Conservation (phyloP, 1,284 basidiomycete species). For the Schizophyllum amplum region DNA sequence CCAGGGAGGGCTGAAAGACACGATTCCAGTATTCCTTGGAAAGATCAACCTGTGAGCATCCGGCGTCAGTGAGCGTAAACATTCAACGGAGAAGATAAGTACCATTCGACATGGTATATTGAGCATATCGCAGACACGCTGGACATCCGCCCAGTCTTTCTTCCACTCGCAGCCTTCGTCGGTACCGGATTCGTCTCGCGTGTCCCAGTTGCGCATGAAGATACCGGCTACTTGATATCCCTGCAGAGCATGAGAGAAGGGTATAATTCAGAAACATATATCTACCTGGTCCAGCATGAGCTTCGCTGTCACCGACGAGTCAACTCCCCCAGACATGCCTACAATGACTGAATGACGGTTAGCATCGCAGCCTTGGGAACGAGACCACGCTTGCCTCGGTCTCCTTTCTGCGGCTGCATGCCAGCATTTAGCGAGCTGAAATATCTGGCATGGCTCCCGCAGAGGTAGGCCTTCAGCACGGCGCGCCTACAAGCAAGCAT, state of each 20-base stretch:
- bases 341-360: slow-evolving; percentile 53
- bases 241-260: slow-evolving; percentile 24
- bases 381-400: slow-evolving; percentile 34
- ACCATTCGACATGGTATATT: slow-evolving; percentile 68
- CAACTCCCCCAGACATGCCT: slow-evolving; percentile 95
- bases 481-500: background rate
- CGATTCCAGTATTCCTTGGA: slow-evolving; percentile 82
- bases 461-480: background rate
- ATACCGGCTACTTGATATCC: slow-evolving; percentile 80
- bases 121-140: slow-evolving; percentile 63
- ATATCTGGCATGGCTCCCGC: background rate
- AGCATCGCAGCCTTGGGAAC: background rate
- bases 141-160: slow-evolving; percentile 90
- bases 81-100: slow-evolving; percentile 8
- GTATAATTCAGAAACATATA: slow-evolving; percentile 1
- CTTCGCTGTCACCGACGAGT: slow-evolving; percentile 80
- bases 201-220: slow-evolving; percentile 97
- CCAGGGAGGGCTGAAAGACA: slow-evolving; percentile 81
- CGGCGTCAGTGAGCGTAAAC: slow-evolving; percentile 5
- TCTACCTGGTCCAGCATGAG: slow-evolving; percentile 62
- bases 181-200: slow-evolving; percentile 58
- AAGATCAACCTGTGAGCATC: slow-evolving; percentile 58
- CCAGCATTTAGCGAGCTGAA: background rate
- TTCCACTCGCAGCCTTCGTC: slow-evolving; percentile 86
- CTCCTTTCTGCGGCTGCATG: slow-evolving; percentile 34